Conservation (phyloP, 2,329 filamentous ascomycete species). For the Aspergillus sp. region DNA sequence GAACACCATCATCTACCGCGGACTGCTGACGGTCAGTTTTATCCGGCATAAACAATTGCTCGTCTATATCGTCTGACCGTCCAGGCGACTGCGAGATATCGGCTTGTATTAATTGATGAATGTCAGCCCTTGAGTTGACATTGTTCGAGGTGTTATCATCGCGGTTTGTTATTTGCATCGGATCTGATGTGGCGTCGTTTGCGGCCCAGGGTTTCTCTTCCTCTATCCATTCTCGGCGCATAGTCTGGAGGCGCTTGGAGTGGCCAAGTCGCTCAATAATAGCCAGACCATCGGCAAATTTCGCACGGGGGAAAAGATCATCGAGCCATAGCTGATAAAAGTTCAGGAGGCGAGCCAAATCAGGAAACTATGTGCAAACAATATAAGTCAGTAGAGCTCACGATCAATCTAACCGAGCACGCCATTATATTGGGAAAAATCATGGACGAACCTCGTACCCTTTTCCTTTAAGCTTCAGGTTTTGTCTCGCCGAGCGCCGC, state of each 20-base stretch:
- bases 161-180: not conserved
- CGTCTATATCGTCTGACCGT: not conserved
- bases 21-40: conserved; percentile 16
- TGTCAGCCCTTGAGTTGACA: not conserved
- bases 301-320: conserved; percentile 90
- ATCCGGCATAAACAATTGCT: conserved; percentile 32
- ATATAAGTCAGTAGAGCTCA: not conserved
- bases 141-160: not conserved
- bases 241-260: conserved; percentile 71
- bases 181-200: conserved; percentile 5
- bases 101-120: no score
- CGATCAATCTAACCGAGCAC: not conserved
- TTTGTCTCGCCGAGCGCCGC: conserved; percentile 66
- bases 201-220: conserved; percentile 52
- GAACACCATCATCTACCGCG: conserved; percentile 8
- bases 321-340: conserved; percentile 98
- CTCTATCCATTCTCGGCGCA: conserved; percentile 80
- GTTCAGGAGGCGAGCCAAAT: conserved; percentile 76
- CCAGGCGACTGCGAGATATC: not conserved
- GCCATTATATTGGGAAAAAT: not conserved
- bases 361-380: conserved; percentile 64
- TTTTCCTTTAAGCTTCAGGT: conserved; percentile 83
- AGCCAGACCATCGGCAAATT: conserved; percentile 81
- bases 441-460: conserved; percentile 71
- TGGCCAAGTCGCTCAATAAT: conserved; percentile 96